Evolutionary conservation across 2,329 filamentous ascomycete genomes (phyloP), one percentile per base, ranked within the genome.

Genomic region (Colletotrichum destructivum): DNA sequence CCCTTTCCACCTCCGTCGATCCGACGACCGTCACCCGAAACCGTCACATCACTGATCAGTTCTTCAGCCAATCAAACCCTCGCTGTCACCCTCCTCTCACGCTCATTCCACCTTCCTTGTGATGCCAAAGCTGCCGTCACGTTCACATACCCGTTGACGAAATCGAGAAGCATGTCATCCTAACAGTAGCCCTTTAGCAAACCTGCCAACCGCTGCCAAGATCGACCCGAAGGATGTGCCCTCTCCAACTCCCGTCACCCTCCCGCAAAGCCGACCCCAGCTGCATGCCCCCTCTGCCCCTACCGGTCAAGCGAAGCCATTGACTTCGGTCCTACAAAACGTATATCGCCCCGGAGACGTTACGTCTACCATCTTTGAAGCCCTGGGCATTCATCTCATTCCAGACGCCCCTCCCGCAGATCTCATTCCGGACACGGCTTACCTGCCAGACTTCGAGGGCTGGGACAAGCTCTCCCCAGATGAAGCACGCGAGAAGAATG

Each of bases 311-410:
- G 71, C 80, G 4, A 74, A 78, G 51, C 84, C 85, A 31, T 77
- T 91, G 62, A 83, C 88, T 21, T 78, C 82, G 59, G 78, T 90
- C 52, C 82, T 92, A 44, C 87, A 89, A 76, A 81, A 80, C 42
- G 86, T 90, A 38, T 84, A 88, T 64, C 86, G 90, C 49, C 86
- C 88, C 3, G 78, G 80, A 26, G 87, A 89, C 66, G 80, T 89
- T 69, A 79, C 77, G 38, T 78, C 86, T 52, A 76, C 83, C 51
- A 86, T 90, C 72, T 87, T 92, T 65, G 83, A 87, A 71, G 89
- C 89, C 13, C 83, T 92, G 47, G 89, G 89, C 5, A 82, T 90
- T 42, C 85, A 90, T 75, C 81, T 91, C 75, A 85, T 85, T 73
- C 77, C 84, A 40, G 84, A 91, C 78, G 86, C 83, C 35, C 76